These are phyloP conservation scores for Glonium stellatum DNA, from an alignment of 495 filamentous ascomycete species.

Conservation along the genomic window DNA sequence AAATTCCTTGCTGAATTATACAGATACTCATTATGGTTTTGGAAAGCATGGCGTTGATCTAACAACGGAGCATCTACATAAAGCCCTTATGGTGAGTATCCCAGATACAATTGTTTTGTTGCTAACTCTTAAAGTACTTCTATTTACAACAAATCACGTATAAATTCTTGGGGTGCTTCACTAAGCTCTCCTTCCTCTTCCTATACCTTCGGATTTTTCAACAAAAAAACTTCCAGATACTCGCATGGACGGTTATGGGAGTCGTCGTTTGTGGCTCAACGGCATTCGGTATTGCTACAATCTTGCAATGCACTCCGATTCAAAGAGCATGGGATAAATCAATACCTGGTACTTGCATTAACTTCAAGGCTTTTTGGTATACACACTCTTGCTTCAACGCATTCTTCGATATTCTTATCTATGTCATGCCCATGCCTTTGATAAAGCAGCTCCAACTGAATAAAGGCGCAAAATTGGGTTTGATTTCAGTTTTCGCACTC, in stretches of 20 bases:
- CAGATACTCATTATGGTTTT: too few relatives aligned
- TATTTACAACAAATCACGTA: constrained; percentile 16
- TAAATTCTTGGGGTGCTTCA: constrained; percentile 15
- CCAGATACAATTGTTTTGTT: too few relatives aligned
- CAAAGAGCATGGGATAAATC: constrained; percentile 9
- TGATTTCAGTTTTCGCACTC: constrained; percentile 8
- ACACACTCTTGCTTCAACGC: constrained; percentile 16
- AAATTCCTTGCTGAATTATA: too few relatives aligned
- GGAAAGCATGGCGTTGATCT: too few relatives aligned
- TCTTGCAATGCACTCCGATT: constrained; percentile 13
- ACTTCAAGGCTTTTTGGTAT: constrained; percentile 2
- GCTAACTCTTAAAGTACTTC: too few relatives aligned
- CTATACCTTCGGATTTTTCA: constrained; percentile 19
- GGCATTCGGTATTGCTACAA: constrained; percentile 8
- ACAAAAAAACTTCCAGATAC: neutral
- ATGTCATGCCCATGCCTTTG: constrained; percentile 11
- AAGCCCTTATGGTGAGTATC: too few relatives aligned
- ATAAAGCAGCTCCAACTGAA: constrained; percentile 10
- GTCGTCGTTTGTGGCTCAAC: neutral
- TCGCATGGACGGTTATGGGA: constrained; percentile 3
- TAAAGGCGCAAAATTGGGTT: constrained; percentile 3
- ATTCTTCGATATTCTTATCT: constrained; percentile 15
- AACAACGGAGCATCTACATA: too few relatives aligned
- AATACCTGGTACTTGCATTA: constrained; percentile 2
- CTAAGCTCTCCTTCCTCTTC: constrained; percentile 19